Evolutionary conservation across 139 green algal species (phyloP), one percentile per base, ranked within the genome.

Genomic region (Limnomonas spitsbergensis): DNA sequence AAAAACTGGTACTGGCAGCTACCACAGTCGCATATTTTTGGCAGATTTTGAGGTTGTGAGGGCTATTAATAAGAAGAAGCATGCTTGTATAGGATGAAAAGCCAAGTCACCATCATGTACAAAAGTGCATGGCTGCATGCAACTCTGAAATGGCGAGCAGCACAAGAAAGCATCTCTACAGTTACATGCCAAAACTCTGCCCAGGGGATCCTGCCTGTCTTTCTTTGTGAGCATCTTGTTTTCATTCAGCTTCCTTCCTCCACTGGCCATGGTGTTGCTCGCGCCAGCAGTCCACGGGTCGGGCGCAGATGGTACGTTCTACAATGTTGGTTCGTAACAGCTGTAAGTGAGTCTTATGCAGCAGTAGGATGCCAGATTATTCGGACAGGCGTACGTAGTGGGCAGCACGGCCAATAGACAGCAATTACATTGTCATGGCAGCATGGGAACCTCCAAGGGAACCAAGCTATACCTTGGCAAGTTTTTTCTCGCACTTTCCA

Each of bases 171-270:
- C 26, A 69, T n/a, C n/a, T n/a, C n/a, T n/a, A n/a, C n/a, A n/a
- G n/a, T n/a, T n/a, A n/a, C n/a, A n/a, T n/a, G n/a, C n/a, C n/a
- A n/a, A n/a, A n/a, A n/a, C n/a, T n/a, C n/a, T n/a, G n/a, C n/a
- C n/a, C n/a, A n/a, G n/a, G n/a, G n/a, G n/a, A n/a, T n/a, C n/a
- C n/a, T 32, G 42, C 68, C 68, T 74, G 35, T 9, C 36, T 32
- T 74, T 74, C 24, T 74, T 74, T 3, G 35, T 39, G 29, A 74
- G 68, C 68, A 74, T 42, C 68, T 74, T 74, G 68, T 74, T 74
- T 29, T 74, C 68, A 47, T 74, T 74, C 4, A 74, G 4, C 36
- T 74, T 74, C 14, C 68, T 42, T n/a, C 68, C 68, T 3, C 36
- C 36, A 27, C 68, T 32, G 6, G 9, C 35, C 68, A 47, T 47